These are phyloP conservation scores for Diutina rugosa DNA, from an alignment of 1,139 yeast species.

Conservation along the genomic window DNA sequence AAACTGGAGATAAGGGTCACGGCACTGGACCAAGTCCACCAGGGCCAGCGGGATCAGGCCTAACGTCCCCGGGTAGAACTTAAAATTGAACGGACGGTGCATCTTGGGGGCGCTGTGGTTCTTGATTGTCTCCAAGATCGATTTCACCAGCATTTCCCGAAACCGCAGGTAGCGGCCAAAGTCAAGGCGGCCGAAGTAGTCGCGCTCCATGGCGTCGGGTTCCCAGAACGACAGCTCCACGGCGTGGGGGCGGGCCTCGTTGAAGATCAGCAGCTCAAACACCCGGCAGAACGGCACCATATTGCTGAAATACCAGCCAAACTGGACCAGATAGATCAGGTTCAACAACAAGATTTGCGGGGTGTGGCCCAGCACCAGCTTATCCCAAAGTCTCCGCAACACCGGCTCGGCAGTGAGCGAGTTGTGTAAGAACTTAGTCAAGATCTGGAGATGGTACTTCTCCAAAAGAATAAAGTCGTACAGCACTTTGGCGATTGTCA, in stretches of 20 bases:
- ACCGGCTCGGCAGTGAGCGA: slow-evolving; percentile 14
- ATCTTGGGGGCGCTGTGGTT: neutral
- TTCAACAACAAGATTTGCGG: neutral
- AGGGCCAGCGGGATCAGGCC: neutral
- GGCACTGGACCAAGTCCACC: slow-evolving; percentile 2
- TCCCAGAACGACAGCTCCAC: neutral
- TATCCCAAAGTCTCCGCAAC: neutral
- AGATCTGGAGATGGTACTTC: slow-evolving; percentile 26
- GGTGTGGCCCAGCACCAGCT: neutral
- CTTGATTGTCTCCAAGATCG: neutral
- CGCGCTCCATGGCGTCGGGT: neutral
- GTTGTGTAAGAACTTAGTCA: slow-evolving; percentile 22
- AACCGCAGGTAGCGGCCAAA: neutral
- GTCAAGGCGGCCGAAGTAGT: neutral
- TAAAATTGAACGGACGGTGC: neutral
- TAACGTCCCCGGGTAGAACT: neutral
- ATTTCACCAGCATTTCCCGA: neutral
- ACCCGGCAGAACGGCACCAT: slow-evolving; percentile 1
- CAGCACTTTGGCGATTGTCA: slow-evolving; percentile 23
- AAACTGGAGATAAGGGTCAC: neutral
- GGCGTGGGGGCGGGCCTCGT: neutral
- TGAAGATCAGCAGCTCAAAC: neutral
- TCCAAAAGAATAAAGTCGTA: slow-evolving; percentile 30
- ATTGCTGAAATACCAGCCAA: neutral
- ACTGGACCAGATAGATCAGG: neutral